Evolutionary conservation across 768 basidiomycete species (phyloP), one percentile per base, ranked within the genome.

Genomic region (Boletus subcaerulescens): DNA sequence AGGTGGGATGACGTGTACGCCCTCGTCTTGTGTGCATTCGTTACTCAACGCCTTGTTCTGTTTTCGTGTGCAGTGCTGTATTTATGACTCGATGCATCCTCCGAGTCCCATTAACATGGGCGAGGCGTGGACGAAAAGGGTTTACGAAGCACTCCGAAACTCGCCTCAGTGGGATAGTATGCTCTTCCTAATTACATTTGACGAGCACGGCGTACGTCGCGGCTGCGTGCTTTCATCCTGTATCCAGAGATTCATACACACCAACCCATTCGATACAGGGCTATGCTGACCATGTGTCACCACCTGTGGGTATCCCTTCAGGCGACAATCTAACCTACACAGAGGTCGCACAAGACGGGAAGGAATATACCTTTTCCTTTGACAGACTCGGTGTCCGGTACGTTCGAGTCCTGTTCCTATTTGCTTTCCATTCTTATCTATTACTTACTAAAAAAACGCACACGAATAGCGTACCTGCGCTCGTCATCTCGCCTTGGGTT

Each of bases 51-150:
- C 7, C 4, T 29, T 15, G 18, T 0, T 15, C 12, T 9, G 14
- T 14, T 14, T 31, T 38, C 13, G n/a, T 24, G 20, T 26, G 24
- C 14, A 66, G 65, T 66, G 65, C 22, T 66, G 65, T 24, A 6
- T 1, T 2, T 66, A 66, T 36, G 56, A 68, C 11, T 66, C 65
- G 36, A 65, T 66, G 63, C 65, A 66, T 48, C 65, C 65, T 20
- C 50, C 65, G 1, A 67, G 65, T 43, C 65, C 65, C 14, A 36
- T 66, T 38, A 66, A 62, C 42, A 65, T 47, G 57, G 65, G 65
- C 22, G 65, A 66, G 48, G 58, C 60, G 0, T 66, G 65, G 65
- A 55, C 48, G 17, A 66, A 66, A 9, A 48, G 53, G 14, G 38
- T 66, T 11, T 66, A 67, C 38, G 65, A 66, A 38, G 60, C 65